Conservation (phyloP, 768 basidiomycete species). For the Boletus speciosus region DNA sequence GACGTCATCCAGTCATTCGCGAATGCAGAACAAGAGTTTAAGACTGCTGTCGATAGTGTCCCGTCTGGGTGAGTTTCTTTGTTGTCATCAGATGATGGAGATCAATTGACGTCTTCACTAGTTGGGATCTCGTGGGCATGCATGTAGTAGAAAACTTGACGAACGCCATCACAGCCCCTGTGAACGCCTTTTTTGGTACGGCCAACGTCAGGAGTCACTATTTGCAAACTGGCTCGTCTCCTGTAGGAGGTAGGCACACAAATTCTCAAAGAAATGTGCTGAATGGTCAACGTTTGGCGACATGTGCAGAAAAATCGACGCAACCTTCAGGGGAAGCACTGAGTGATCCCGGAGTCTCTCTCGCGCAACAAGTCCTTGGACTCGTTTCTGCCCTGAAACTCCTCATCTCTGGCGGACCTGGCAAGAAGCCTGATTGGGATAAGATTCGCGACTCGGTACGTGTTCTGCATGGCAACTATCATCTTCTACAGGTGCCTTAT, state of each 20-base stretch:
- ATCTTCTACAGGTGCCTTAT: not conserved
- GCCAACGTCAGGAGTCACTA: slow-evolving; percentile 9
- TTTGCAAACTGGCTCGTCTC: slow-evolving; percentile 8
- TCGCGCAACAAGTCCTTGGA: slow-evolving; percentile 9
- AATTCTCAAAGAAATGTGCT: not conserved
- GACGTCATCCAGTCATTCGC: slow-evolving; percentile 7
- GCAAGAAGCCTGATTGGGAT: slow-evolving; percentile 12
- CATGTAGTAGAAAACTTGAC: slow-evolving; percentile 14
- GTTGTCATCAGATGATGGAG: not conserved
- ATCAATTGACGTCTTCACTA: not conserved
- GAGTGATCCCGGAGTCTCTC: slow-evolving; percentile 7
- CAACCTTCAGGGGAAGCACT: slow-evolving; percentile 10
- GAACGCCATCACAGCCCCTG: slow-evolving; percentile 8
- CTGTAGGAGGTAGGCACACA: not conserved
- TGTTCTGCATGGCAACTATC: not conserved
- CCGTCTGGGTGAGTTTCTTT: slow-evolving; percentile 10
- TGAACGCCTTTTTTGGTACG: slow-evolving; percentile 10
- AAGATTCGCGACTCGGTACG: slow-evolving; percentile 13
- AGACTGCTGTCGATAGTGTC: slow-evolving; percentile 11
- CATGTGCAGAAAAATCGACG: not conserved
- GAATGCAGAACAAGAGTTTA: slow-evolving; percentile 14
- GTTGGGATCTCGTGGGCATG: slow-evolving; percentile 15
- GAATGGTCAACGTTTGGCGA: not conserved
- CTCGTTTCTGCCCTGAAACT: slow-evolving; percentile 9
- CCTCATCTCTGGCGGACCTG: slow-evolving; percentile 13